Conservation (phyloP, 2,329 filamentous ascomycete genomes). For the Myriosclerotinia curreyana region DNA sequence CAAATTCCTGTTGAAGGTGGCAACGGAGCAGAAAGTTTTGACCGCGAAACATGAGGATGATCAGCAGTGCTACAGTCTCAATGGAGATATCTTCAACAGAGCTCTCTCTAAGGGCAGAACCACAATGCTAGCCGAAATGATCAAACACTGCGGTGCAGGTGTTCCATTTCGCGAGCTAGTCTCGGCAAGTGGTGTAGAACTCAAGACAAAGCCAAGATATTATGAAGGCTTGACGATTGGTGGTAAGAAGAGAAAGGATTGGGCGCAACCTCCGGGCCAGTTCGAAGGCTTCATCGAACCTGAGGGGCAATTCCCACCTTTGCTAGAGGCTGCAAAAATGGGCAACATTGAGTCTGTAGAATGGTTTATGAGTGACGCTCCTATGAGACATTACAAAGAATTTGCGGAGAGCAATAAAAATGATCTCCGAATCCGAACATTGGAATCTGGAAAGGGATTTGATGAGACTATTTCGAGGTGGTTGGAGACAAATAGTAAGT, state of each 20-base stretch:
- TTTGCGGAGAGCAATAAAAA: conserved; percentile 62
- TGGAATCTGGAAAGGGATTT: conserved; percentile 60
- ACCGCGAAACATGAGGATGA: conserved; percentile 32
- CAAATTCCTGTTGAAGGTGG: conserved; percentile 34
- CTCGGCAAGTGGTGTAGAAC: conserved; percentile 60
- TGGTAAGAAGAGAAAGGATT: conserved; percentile 70
- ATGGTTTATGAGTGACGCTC: conserved; percentile 73
- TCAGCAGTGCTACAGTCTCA: conserved; percentile 35
- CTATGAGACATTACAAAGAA: conserved; percentile 63
- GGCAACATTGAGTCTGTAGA: conserved; percentile 67
- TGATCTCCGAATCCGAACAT: conserved; percentile 59
- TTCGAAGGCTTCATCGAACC: conserved; percentile 40
- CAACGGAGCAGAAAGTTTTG: conserved; percentile 32
- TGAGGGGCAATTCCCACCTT: conserved; percentile 52
- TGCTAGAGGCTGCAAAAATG: conserved; percentile 55
- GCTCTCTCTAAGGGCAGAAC: conserved; percentile 51
- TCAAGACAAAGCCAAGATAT: conserved; percentile 62
- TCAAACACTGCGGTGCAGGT: conserved; percentile 64
- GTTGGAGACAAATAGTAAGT: conserved; percentile 58
- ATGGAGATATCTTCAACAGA: conserved; percentile 42
- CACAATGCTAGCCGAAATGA: conserved; percentile 59
- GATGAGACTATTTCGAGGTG: conserved; percentile 61
- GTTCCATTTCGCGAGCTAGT: conserved; percentile 67
- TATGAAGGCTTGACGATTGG: conserved; percentile 77
- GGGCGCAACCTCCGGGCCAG: conserved; percentile 65